Evolutionary conservation across 768 basidiomycete species (phyloP).

Genomic region (Boletus reticuloceps): DNA sequence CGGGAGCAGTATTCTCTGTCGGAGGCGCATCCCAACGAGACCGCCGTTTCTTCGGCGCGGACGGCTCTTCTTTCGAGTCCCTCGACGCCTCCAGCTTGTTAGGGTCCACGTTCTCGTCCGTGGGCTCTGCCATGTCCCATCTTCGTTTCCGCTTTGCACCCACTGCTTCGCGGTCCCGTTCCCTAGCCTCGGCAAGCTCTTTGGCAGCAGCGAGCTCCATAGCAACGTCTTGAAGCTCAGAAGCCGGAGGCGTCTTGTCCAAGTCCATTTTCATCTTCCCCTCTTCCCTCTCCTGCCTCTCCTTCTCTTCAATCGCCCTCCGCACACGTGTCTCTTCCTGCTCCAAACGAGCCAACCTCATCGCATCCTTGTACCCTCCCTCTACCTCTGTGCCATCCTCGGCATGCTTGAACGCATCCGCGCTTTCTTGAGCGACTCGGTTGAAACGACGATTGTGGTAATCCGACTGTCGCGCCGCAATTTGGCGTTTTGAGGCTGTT

Average conservation of each 20-base stretch:
- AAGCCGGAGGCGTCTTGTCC: slow-evolving; percentile 88
- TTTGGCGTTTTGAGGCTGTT: slow-evolving; percentile 90
- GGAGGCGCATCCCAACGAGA: slow-evolving; percentile 97
- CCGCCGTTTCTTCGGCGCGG: slow-evolving; percentile 85
- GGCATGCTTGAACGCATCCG: slow-evolving; percentile 69
- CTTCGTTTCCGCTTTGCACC: slow-evolving; percentile 72
- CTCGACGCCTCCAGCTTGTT: slow-evolving; percentile 65
- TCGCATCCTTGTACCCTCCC: slow-evolving; percentile 94
- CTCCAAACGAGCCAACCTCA: slow-evolving; percentile 88
- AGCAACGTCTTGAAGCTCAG: slow-evolving; percentile 71
- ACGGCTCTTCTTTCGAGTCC: slow-evolving; percentile 66
- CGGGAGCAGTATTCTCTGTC: slow-evolving; percentile 49
- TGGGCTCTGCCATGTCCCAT: slow-evolving; percentile 69
- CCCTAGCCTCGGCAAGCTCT: slow-evolving; percentile 37
- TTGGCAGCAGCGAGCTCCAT: slow-evolving; percentile 58
- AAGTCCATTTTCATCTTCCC: slow-evolving; percentile 78
- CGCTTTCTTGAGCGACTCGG: slow-evolving; percentile 77
- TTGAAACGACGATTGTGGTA: slow-evolving; percentile 92
- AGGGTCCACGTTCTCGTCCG: slow-evolving; percentile 65
- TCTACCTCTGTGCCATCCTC: slow-evolving; percentile 71
- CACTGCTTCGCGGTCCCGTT: slow-evolving; percentile 37
- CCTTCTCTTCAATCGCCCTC: slow-evolving; percentile 85
- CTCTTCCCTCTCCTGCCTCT: slow-evolving; percentile 70
- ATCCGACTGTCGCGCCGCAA: slow-evolving; percentile 89
- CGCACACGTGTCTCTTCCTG: slow-evolving; percentile 87